A percentile compares a stretch with the other conserved stretches of the same genome.
These are phyloP conservation scores for Gymnopus androsaceus DNA, from an alignment of 1,284 basidiomycete genomes.

Conservation along the genomic window DNA sequence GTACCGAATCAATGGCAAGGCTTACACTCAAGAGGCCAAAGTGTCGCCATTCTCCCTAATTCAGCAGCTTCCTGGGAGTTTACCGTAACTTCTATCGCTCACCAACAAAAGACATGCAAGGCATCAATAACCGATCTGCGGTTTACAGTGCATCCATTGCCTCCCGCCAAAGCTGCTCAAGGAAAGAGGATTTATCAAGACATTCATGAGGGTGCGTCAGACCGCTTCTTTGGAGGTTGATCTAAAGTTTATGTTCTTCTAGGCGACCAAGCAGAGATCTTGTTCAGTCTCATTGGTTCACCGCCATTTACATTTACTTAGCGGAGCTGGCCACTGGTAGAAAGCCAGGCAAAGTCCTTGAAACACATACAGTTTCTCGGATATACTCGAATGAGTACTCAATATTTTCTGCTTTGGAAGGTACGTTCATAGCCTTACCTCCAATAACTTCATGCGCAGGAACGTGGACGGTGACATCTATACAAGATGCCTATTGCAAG, in stretches of 20 bases:
- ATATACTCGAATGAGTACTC: conserved; percentile 80
- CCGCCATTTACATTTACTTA: conserved; percentile 96
- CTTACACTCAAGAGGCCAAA: conserved; percentile 74
- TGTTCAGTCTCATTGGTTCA: conserved; percentile 86
- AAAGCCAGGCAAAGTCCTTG: conserved; percentile 73
- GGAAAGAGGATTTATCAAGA: conserved; percentile 83
- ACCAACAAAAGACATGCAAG: conserved; percentile 89
- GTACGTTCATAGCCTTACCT: conserved; percentile 43
- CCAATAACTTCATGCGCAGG: conserved; percentile 43
- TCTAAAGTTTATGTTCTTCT: conserved; percentile 11
- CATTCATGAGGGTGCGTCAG: conserved; percentile 78
- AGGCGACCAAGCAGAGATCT: conserved; percentile 92
- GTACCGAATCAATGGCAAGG: conserved; percentile 81
- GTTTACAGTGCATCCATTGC: conserved; percentile 81
- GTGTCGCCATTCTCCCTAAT: conserved; percentile 81
- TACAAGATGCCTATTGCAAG: conserved; percentile 82
- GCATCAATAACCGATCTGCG: conserved; percentile 76
- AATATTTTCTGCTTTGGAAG: conserved; percentile 86
- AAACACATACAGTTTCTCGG: conserved; percentile 87
- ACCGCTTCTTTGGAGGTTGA: not conserved
- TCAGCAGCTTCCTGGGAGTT: conserved; percentile 86
- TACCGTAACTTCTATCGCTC: conserved; percentile 81
- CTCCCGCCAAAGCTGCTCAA: conserved; percentile 84
- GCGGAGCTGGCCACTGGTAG: conserved; percentile 66
- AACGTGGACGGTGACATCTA: conserved; percentile 91